Conservation (phyloP, 768 basidiomycete genomes). For the Crepidotus variabilis region DNA sequence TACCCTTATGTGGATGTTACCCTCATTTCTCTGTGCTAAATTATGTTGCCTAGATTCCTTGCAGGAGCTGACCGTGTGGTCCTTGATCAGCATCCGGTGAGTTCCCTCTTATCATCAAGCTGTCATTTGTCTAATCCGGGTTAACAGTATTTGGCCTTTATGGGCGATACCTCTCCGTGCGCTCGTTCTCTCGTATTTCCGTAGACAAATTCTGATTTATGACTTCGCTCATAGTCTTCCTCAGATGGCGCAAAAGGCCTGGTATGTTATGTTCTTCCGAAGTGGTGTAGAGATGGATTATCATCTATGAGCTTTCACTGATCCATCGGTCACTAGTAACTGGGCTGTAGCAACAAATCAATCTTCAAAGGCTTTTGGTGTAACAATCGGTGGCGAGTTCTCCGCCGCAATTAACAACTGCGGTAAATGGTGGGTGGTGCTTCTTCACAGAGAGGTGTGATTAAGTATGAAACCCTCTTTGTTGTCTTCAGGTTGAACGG, state of each 20-base stretch:
- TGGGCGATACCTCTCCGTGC: conserved; percentile 36
- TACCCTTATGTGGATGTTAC: conserved; percentile 3
- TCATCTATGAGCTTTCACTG: background rate
- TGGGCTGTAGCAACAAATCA: conserved; percentile 50
- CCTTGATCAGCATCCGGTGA: conserved; percentile 77
- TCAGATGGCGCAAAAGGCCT: conserved; percentile 38
- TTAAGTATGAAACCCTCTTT: conserved; percentile 11
- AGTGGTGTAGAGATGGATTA: conserved; percentile 7
- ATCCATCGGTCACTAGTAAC: conserved; percentile 30
- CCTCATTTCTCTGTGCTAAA: conserved; percentile 1
- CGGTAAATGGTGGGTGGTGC: conserved; percentile 49
- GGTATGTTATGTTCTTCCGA: conserved; percentile 25
- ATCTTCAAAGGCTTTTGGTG: conserved; percentile 71
- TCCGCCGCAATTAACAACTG: conserved; percentile 77
- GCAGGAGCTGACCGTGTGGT: conserved; percentile 71
- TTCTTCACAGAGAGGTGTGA: conserved; percentile 9
- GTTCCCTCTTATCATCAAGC: conserved; percentile 7
- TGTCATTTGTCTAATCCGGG: conserved; percentile 5
- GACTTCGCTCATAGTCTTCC: conserved; percentile 26
- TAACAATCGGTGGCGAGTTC: conserved; percentile 83
- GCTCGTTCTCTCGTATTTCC: conserved; percentile 11
- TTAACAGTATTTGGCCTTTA: conserved; percentile 43
- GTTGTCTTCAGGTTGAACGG: conserved; percentile 39
- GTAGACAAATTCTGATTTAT: conserved; percentile 9
- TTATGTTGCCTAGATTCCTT: conserved; percentile 49